Conservation (phyloP, 1,284 basidiomycete genomes). For the Cystobasidiaceae sp. region DNA sequence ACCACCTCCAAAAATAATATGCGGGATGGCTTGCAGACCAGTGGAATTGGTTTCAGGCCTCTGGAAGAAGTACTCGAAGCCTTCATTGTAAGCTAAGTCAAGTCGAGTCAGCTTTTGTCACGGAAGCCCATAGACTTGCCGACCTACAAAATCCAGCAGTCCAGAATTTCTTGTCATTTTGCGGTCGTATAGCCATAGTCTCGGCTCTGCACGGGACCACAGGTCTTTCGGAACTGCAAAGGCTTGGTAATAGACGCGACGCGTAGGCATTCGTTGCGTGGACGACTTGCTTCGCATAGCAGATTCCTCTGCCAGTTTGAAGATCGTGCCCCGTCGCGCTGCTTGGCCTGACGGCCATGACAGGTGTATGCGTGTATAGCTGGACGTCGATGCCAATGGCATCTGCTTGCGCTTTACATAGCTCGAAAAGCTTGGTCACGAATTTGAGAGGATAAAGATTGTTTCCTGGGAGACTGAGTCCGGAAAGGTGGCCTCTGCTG, state of each 20-base stretch:
- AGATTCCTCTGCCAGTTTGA: slow-evolving; percentile 57
- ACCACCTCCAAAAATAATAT: slow-evolving; percentile 69
- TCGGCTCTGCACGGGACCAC: slow-evolving; percentile 72
- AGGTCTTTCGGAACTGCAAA: slow-evolving; percentile 54
- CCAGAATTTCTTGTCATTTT: slow-evolving; percentile 40
- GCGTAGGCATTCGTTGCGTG: slow-evolving; percentile 78
- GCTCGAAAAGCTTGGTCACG: slow-evolving; percentile 57
- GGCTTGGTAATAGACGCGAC: slow-evolving; percentile 61
- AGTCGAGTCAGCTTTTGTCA: no score
- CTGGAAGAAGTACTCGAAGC: slow-evolving; percentile 74
- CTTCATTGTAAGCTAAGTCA: slow-evolving; percentile 48
- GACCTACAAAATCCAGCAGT: slow-evolving; percentile 35
- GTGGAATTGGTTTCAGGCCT: slow-evolving; percentile 56
- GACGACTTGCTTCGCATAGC: slow-evolving; percentile 59
- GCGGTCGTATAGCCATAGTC: slow-evolving; percentile 59
- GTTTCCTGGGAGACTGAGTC: slow-evolving; percentile 54
- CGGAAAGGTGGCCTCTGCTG: slow-evolving; percentile 57
- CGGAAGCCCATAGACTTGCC: no score
- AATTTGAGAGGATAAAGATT: slow-evolving; percentile 74
- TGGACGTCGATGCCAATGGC: slow-evolving; percentile 23
- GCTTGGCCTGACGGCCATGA: slow-evolving; percentile 51
- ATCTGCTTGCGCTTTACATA: slow-evolving; percentile 32
- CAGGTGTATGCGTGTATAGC: slow-evolving; percentile 66
- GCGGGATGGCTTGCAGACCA: slow-evolving; percentile 48
- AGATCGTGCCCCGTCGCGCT: slow-evolving; percentile 52